A percentile compares a stretch with the other conserved stretches of the same genome.
These are phyloP conservation scores for Candida suzukii DNA, from an alignment of 805 yeast species.

Conservation along the genomic window DNA sequence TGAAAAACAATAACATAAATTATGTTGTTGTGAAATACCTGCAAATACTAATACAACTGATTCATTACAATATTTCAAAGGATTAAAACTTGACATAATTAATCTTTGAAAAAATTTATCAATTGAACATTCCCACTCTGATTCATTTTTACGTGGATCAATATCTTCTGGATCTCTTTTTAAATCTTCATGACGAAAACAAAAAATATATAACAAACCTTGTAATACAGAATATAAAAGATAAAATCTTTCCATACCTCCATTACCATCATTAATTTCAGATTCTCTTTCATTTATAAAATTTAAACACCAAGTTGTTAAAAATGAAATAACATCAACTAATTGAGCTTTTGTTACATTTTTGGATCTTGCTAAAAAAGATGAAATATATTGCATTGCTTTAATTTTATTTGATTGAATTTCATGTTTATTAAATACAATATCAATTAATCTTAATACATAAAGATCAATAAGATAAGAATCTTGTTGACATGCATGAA, in stretches of 20 bases:
- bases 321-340: conserved; percentile 71
- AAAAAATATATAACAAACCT: conserved; percentile 83
- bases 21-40: conserved; percentile 80
- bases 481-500: conserved; percentile 74
- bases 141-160: conserved; percentile 9
- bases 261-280: conserved; percentile 57
- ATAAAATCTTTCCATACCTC: conserved; percentile 88
- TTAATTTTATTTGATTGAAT: conserved; percentile 72
- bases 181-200: conserved; percentile 71
- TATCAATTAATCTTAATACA: conserved; percentile 73
- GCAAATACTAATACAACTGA: conserved; percentile 93
- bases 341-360: conserved; percentile 66
- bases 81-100: conserved; percentile 84
- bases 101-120: conserved; percentile 85
- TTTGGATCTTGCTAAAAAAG: conserved; percentile 84
- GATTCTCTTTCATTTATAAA: conserved; percentile 79
- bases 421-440: conserved; percentile 66
- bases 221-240: conserved; percentile 88
- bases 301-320: conserved; percentile 76
- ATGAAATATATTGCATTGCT: conserved; percentile 86
- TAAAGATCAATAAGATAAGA: conserved; percentile 81
- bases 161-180: conserved; percentile 23
- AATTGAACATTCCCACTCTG: conserved; percentile 70
- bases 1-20: conserved; percentile 88
- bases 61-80: conserved; percentile 87